Conservation (phyloP, 2,329 filamentous ascomycete genomes). For the Penicillium paneum region DNA sequence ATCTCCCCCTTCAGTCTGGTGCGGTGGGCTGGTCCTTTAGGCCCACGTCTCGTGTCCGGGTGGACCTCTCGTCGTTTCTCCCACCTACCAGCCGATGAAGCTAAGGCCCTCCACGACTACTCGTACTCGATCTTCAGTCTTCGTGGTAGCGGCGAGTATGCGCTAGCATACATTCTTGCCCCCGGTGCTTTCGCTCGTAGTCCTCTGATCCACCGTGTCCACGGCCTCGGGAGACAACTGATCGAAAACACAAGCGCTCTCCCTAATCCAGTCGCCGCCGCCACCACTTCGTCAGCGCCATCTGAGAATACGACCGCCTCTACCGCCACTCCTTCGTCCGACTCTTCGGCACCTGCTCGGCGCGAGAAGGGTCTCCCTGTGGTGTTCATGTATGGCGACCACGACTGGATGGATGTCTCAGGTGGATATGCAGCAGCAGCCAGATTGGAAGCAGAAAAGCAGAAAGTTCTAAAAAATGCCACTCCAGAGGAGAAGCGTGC, state of each 20-base stretch:
- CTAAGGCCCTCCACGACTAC: slow-evolving; percentile 84
- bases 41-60: slow-evolving; percentile 85
- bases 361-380: slow-evolving; percentile 71
- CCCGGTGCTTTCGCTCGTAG: slow-evolving; percentile 88
- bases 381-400: slow-evolving; percentile 93
- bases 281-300: slow-evolving; percentile 14
- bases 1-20: slow-evolving; percentile 91
- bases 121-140: slow-evolving; percentile 92
- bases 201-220: slow-evolving; percentile 82
- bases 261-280: slow-evolving; percentile 7
- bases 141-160: slow-evolving; percentile 89
- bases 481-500: slow-evolving; percentile 62
- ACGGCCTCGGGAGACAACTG: slow-evolving; percentile 75
- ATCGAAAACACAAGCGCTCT: slow-evolving; percentile 31
- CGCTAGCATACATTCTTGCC: slow-evolving; percentile 84
- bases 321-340: slow-evolving; percentile 10
- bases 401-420: slow-evolving; percentile 97
- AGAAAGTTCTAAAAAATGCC: slow-evolving; percentile 58
- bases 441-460: slow-evolving; percentile 68
- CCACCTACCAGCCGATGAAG: slow-evolving; percentile 76
- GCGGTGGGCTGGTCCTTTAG: slow-evolving; percentile 81
- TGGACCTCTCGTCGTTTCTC: slow-evolving; percentile 94
- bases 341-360: slow-evolving; percentile 20
- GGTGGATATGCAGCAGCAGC: slow-evolving; percentile 78
- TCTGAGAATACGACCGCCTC: slow-evolving; percentile 36